Base-by-base conservation (phyloP, 495 filamentous ascomycete genomes). In the Hypoxylon trugodes region DNA sequence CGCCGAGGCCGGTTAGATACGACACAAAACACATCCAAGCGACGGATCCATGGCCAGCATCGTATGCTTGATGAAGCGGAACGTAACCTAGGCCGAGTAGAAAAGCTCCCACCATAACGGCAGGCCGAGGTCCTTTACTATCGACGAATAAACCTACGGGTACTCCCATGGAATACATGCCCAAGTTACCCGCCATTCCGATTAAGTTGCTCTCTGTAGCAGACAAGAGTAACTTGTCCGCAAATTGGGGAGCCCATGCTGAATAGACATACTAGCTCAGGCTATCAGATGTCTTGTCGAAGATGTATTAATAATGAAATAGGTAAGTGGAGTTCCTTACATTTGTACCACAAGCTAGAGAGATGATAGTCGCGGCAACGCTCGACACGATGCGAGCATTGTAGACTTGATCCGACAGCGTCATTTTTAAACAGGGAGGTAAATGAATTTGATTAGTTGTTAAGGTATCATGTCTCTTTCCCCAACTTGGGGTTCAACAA, bases 161-260 rank as follows among this genome's bases (percentile, higher is more conserved):
- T 38, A 98, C 90, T 18, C 95, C 95, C 76, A 83, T 83, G n/a
- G 84, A 87, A 74, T 96, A 96, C 92, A 96, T 97, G 66, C 94
- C 94, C 65, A 98, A 71, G 67, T 98, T 98, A n/a, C 90, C 94
- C n/a, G 89, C 87, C 3, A 86, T 82, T 19, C 94, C 94, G 68
- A 98, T 96, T 55, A 97, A 70, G 73, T 98, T 97, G 76, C 83
- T 90, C 74, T 96, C 84, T 21, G 93, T 98, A 19, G 95, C 89
- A 2, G 91, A 91, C 47, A 98, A 86, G 74, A 90, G 85, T 75
- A 98, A 81, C 56, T 82, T 85, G 58, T 93, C 87, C 19, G 93
- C 93, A 68, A 97, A 97, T 74, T 96, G 92, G 12, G 95, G 95
- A 22, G 89, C 94, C 92, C 96, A 98, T 77, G 95, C 96, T 51